A percentile compares a stretch with the other conserved stretches of the same genome.
These are phyloP conservation scores for Boletus edulis DNA, from an alignment of 768 basidiomycete species.

Conservation along the genomic window DNA sequence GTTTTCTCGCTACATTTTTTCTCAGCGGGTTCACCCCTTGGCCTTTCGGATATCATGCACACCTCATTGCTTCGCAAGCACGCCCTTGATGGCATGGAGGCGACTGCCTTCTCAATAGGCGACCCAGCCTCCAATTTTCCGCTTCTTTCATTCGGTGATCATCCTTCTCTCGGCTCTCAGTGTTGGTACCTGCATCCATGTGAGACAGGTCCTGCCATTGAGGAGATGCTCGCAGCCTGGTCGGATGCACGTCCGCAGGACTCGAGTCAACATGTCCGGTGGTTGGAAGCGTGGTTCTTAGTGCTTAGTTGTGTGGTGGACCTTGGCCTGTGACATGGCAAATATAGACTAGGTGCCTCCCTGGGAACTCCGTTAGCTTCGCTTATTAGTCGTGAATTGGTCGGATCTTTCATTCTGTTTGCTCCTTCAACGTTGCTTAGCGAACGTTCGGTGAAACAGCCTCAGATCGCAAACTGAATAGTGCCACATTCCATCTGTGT, in stretches of 20 bases:
- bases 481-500: constrained; percentile 6
- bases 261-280: constrained; percentile 28
- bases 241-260: neutral
- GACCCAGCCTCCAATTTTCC: constrained; percentile 59
- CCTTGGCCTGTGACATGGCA: constrained; percentile 31
- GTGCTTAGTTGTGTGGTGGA: constrained; percentile 66
- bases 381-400: neutral
- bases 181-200: constrained; percentile 92
- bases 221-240: constrained; percentile 61
- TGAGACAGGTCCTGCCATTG: constrained; percentile 62
- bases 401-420: constrained; percentile 5
- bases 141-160: constrained; percentile 82
- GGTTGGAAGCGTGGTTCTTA: constrained; percentile 79
- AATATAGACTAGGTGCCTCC: neutral
- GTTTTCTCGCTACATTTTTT: constrained; percentile 13
- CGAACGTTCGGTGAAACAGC: neutral
- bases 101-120: constrained; percentile 55
- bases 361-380: neutral
- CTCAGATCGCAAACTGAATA: neutral
- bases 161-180: constrained; percentile 69
- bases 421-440: neutral
- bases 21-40: constrained; percentile 63
- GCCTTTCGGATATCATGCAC: constrained; percentile 51
- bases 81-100: constrained; percentile 41
- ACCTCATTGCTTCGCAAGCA: constrained; percentile 59